Percentiles rank a stretch among this genome's conserved stretches.
Evolutionary conservation across 768 basidiomycete genomes (phyloP).

Genomic region (Boletus sp.): DNA sequence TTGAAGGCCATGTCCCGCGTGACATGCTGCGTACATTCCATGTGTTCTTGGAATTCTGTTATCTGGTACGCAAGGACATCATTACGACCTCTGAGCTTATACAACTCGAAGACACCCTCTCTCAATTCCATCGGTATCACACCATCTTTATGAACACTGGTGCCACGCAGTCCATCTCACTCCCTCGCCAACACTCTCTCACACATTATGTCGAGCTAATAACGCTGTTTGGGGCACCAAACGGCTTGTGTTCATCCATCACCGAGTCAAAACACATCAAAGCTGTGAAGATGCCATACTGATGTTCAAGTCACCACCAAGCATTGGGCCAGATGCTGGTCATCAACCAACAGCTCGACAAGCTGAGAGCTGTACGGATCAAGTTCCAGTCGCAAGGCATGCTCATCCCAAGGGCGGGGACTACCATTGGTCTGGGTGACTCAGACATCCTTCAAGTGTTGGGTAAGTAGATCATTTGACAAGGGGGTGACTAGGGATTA

Average conservation of each 20-base stretch:
- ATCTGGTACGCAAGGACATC: not conserved
- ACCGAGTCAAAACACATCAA: not conserved
- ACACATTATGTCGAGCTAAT: not conserved
- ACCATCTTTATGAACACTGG: not conserved
- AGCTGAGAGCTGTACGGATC: not conserved
- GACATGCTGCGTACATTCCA: not conserved
- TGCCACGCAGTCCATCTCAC: not conserved
- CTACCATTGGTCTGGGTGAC: not conserved
- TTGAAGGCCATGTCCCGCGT: not conserved
- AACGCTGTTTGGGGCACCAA: not conserved
- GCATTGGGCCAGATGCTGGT: not conserved
- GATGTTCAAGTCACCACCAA: not conserved
- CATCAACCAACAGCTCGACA: not conserved
- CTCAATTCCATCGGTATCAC: not conserved
- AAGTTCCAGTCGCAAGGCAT: not conserved
- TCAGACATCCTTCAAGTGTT: not conserved
- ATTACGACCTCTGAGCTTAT: not conserved
- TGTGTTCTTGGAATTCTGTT: not conserved
- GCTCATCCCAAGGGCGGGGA: not conserved
- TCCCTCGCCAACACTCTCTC: not conserved
- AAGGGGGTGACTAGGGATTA: no score
- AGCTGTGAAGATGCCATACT: not conserved
- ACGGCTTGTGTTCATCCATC: not conserved
- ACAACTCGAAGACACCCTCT: not conserved
- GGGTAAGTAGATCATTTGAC: not conserved